Evolutionary conservation across 345 rosid genomes (phyloP), one percentile per base, ranked within the genome.

Genomic region (Bruguiera parviflora): DNA sequence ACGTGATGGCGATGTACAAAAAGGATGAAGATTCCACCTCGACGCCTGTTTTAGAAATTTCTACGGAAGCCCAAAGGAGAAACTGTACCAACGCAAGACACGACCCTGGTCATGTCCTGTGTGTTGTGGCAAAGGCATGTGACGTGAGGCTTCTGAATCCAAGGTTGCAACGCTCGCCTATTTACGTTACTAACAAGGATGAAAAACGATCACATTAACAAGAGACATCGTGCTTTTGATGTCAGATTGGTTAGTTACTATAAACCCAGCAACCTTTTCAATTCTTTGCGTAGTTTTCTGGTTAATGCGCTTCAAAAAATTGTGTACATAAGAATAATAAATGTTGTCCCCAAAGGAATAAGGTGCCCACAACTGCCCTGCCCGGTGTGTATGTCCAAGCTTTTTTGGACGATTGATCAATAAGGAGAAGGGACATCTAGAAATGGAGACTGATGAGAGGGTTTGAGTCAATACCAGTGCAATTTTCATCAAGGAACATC

Each of bases 41-140:
- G 53, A 53, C 67, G 56, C 65, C 53, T 52, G 72, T 66, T 51
- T 61, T 63, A 31, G 33, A 57, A 53, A 55, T 61, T 60, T n/a
- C 28, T 27, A 15, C 49, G 0, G 32, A 43, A 21, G 56, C 35
- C 24, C 61, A 51, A 32, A 33, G 39, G 63, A 10, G 51, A 60
- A 67, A 66, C 59, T 75, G 79, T 70, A 71, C 75, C 49, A 56
- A 61, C 53, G 71, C 28, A 72, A 61, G 84, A 85, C 85, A 84
- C 32, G 84, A 63, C 81, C 78, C 84, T 85, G 81, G 87, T 66
- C 88, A 15, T 85, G 87, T 82, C 87, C 71, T 79, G 85, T 81
- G 69, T 56, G 69, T 64, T 18, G 74, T 76, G 71, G 77, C 64
- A 77, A 65, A 27, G 56, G 79, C 89, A 84, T 82, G 88, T 85